A percentile compares a stretch with the other conserved stretches of the same genome.
Evolutionary conservation across 306 rosid species (phyloP).

Genomic region (Potentilla sterilis): DNA sequence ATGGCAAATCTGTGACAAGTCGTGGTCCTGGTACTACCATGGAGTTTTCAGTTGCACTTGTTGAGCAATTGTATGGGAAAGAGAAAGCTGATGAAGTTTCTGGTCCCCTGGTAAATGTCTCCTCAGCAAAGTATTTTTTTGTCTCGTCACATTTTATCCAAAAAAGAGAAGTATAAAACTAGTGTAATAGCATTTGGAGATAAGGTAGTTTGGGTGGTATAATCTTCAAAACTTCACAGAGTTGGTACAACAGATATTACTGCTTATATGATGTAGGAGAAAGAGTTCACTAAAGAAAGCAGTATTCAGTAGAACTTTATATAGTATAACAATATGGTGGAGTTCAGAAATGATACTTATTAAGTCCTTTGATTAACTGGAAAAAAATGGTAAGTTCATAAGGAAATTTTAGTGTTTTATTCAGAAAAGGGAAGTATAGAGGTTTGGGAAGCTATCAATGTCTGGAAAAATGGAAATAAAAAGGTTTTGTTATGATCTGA

Average conservation of each 20-base stretch:
- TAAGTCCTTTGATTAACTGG: not conserved
- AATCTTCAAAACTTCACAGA: not conserved
- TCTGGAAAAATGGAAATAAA: not conserved
- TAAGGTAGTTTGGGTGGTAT: not conserved
- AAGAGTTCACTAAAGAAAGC: not conserved
- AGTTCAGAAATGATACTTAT: not conserved
- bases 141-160: not conserved
- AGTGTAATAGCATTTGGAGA: not conserved
- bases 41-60: slow-evolving; percentile 70
- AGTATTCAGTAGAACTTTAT: too few relatives aligned
- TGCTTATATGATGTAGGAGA: not conserved
- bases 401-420: not conserved
- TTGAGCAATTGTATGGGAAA: slow-evolving; percentile 82
- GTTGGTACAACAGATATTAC: not conserved
- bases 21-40: slow-evolving; percentile 92
- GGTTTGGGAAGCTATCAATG: not conserved
- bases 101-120: slow-evolving; percentile 67
- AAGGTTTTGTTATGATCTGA: not conserved
- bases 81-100: slow-evolving; percentile 83
- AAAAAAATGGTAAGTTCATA: not conserved
- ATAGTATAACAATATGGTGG: not conserved
- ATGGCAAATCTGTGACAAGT: slow-evolving; percentile 80
- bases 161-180: not conserved
- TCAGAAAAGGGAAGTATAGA: not conserved
- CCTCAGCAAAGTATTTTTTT: slow-evolving; percentile 14